These are phyloP conservation scores for Phanerochaete sordida DNA, from an alignment of 768 basidiomycete species.

Conservation along the genomic window DNA sequence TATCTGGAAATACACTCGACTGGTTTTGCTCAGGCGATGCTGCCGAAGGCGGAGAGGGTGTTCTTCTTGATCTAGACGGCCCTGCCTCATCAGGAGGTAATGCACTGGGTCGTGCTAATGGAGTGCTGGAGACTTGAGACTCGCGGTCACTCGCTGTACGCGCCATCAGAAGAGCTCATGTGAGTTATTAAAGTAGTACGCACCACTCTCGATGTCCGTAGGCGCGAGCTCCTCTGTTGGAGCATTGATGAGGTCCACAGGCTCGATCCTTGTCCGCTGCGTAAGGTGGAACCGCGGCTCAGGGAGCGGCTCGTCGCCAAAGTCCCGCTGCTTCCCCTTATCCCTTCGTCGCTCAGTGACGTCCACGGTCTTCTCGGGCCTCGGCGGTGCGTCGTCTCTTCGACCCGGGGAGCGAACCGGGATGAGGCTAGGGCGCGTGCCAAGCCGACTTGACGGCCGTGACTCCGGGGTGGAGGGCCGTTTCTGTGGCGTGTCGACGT, in stretches of 20 bases:
- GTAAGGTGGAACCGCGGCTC: not conserved
- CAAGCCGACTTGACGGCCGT: conserved; percentile 22
- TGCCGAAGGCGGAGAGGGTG: conserved; percentile 27
- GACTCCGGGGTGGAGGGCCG: conserved; percentile 9
- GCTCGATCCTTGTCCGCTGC: conserved; percentile 10
- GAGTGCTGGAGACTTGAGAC: conserved; percentile 21
- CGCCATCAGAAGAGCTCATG: conserved; percentile 18
- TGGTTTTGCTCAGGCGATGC: not conserved
- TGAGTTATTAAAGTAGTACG: not conserved
- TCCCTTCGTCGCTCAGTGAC: conserved; percentile 16
- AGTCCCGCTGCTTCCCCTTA: conserved; percentile 12
- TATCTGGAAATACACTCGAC: not conserved
- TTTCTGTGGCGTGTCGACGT: conserved; percentile 25
- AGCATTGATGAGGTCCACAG: not conserved
- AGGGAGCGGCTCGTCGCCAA: conserved; percentile 5
- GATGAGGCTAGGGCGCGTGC: conserved; percentile 37
- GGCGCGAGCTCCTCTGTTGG: not conserved
- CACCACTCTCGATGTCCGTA: conserved; percentile 9
- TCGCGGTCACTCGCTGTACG: conserved; percentile 38
- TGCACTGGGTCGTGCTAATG: conserved; percentile 17
- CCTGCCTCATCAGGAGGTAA: conserved; percentile 9
- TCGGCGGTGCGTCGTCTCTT: conserved; percentile 12
- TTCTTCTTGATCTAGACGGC: not conserved
- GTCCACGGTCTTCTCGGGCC: not conserved
- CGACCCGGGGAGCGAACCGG: conserved; percentile 41